phyloP scores from a whole-genome alignment of 305 asterid genomes.

The Plantago lanceolata region DNA sequence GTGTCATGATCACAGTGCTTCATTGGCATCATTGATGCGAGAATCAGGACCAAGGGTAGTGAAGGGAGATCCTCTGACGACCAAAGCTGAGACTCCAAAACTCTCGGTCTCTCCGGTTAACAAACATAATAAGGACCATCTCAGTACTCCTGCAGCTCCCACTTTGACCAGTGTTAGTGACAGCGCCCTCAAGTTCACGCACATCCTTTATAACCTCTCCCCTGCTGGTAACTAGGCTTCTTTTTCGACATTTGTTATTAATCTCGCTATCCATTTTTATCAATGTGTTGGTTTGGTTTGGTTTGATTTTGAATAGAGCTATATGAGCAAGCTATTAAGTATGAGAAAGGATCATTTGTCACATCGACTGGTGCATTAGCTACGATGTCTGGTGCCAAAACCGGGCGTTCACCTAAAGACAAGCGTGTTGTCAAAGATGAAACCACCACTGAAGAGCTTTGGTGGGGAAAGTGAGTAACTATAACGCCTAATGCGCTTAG shows the following conservation, averaged over 20 bases:
- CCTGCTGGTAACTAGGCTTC: conserved; percentile 59
- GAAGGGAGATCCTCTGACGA: conserved; percentile 72
- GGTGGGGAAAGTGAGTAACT: conserved; percentile 96
- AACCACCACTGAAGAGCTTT: conserved; percentile 64
- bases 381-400: conserved; percentile 92
- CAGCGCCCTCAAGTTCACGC: conserved; percentile 83
- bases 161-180: conserved; percentile 45
- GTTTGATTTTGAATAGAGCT: conserved; percentile 36
- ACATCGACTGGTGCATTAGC: conserved; percentile 84
- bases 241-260: neutral
- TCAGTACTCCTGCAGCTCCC: conserved; percentile 53
- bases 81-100: conserved; percentile 54
- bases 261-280: neutral
- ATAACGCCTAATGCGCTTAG: neutral
- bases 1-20: conserved; percentile 42
- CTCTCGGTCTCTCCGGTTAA: conserved; percentile 34
- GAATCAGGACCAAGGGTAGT: conserved; percentile 91
- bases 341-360: conserved; percentile 85
- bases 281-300: too few species aligned
- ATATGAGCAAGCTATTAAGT: conserved; percentile 79
- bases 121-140: conserved; percentile 35
- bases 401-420: conserved; percentile 89
- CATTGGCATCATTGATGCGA: conserved; percentile 83
- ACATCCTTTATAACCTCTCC: conserved; percentile 85
- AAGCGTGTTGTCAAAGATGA: too few species aligned